Evolutionary conservation across 179 eudicot genomes (phyloP), one percentile per base, ranked within the genome.

Genomic region (Dionaea muscipula): DNA sequence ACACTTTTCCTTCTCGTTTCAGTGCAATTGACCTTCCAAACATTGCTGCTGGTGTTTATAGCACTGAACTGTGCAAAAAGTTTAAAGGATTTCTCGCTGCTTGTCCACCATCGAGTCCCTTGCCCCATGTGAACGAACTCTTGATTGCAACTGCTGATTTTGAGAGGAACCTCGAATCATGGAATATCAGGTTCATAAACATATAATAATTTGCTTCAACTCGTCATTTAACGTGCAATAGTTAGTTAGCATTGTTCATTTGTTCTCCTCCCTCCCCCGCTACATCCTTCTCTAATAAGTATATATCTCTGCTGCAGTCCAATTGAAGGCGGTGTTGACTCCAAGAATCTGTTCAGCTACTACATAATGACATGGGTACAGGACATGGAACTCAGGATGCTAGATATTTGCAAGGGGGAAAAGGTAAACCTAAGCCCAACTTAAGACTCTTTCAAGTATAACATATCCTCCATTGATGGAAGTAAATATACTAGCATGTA

Each of bases 301-400:
- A 0, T 18, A n/a, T 44, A 12, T 70, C 11, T 51, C 45, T 66
- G 36, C 47, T 62, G 27, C 78, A 84, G 95, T 50, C 68, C 72
- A 21, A 70, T 74, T 52, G 76, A 73, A 73, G 89, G 89, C 37
- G 89, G 95, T 52, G 78, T 86, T 15, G 73, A 82, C 62, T 72
- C 89, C 3, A 77, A 77, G 63, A 66, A 74, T 56, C 68, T 86
- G 68, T 86, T 59, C 71, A 81, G 81, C 38, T 58, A 66, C 50
- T 84, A 86, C 64, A 84, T 86, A 52, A 81, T 81, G 84, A 79
- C 84, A 19, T 86, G 95, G 95, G 73, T 86, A 56, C 77, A 84
- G 62, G 95, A 84, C 55, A 72, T 84, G 85, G 83, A 84, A 63
- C 79, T 84, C 43, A 69, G 55, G 51, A 51, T 86, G 51, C 83